Base-by-base conservation (phyloP, 2,329 filamentous ascomycete species). In the Fusarium drepaniforme region DNA sequence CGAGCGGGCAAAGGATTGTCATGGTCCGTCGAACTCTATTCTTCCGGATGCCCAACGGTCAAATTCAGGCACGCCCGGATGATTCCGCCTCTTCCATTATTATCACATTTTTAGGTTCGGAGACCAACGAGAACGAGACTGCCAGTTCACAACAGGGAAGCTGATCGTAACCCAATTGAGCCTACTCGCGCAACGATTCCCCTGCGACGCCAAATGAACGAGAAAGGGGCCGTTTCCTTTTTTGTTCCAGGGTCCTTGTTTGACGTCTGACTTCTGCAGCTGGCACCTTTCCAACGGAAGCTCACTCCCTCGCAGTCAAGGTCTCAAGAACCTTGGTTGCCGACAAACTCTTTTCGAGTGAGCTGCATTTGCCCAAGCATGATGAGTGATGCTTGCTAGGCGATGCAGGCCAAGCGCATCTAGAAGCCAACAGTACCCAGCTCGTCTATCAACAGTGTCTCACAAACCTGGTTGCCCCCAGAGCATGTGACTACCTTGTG, bases 91-190 rank as follows among this genome's bases (percentile, higher is more conserved):
- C 13, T 35, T n/a, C 18, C 30, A 63, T 33, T 30, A 23, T 23
- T 33, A 33, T 51, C 60, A 25, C 42, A 33, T 42, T 56, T 64
- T 56, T 57, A 57, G 46, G 51, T 42, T 42, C 35, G 37, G 62
- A 57, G 62, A 33, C 35, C 30, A 33, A 49, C 18, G 13, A 49
- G 33, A 49, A 35, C 59, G 44, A 72, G 68, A 51, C 49, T 12
- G 51, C 40, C 51, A 42, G 44, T 60, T 53, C 60, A 72, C 44
- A 16, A 21, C 33, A 21, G 42, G 33, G 44, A 53, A 60, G 75
- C 42, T 67, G 76, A 78, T 77, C 74, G 64, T 66, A 78, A 58
- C 76, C 75, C 33, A 56, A 76, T 77, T 62, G 64, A 66, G 71
- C 59, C 35, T 62, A 68, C 59, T 40, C 65, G 67, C 72, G 67